These are phyloP conservation scores for Pseudopyricularia javanii DNA, from an alignment of 2,329 filamentous ascomycete genomes.

Conservation along the genomic window DNA sequence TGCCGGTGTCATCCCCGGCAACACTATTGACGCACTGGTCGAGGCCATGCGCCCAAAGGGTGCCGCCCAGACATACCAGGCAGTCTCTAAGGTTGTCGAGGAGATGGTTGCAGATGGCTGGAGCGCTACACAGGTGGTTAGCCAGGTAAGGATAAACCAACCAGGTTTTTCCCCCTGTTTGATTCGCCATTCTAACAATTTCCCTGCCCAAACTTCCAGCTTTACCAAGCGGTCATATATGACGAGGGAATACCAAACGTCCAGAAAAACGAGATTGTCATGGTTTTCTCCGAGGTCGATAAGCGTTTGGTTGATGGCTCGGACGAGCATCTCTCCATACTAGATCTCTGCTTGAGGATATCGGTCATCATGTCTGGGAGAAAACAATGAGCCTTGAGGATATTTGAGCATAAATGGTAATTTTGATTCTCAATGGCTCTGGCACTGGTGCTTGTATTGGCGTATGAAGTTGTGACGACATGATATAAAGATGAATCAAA, in stretches of 20 bases:
- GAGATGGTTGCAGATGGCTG: conserved; percentile 93
- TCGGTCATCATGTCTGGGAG: conserved; percentile 53
- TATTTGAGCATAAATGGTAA: neutral
- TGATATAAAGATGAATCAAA: neutral
- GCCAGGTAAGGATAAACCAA: conserved; percentile 45
- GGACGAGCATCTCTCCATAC: conserved; percentile 84
- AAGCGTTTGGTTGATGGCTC: conserved; percentile 90
- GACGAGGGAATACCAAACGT: conserved; percentile 74
- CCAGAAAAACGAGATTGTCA: conserved; percentile 83
- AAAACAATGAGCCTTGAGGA: conserved; percentile 5
- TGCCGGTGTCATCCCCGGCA: conserved; percentile 78
- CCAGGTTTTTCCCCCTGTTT: neutral
- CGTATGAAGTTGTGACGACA: neutral
- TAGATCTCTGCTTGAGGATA: conserved; percentile 76
- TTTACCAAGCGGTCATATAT: conserved; percentile 72
- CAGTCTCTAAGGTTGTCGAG: conserved; percentile 68
- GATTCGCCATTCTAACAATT: conserved; percentile 5
- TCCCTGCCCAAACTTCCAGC: conserved; percentile 24
- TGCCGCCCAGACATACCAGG: conserved; percentile 53
- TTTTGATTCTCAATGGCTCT: neutral
- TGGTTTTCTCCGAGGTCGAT: conserved; percentile 86
- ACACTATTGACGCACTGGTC: conserved; percentile 58
- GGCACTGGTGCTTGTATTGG: neutral
- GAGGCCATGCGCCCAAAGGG: conserved; percentile 64
- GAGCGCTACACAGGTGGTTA: conserved; percentile 82